phyloP scores from a whole-genome alignment of 768 basidiomycete species.

The Tulasnella sp. region DNA sequence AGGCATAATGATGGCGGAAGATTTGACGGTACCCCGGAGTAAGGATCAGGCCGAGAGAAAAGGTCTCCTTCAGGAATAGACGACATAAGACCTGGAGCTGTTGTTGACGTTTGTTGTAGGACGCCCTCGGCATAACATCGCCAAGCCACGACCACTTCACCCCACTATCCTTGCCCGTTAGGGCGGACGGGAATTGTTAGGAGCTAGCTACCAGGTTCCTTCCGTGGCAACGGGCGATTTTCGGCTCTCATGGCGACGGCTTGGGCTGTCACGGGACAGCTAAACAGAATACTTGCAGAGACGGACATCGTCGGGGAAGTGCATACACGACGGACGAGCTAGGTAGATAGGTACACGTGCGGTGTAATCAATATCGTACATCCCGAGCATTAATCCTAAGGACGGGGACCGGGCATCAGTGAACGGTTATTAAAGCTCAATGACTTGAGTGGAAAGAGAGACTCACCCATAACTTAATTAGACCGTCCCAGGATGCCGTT shows the following conservation, averaged over 20 bases:
- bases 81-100: no score
- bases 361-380: background rate
- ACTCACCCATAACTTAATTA: conserved; percentile 92
- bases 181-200: no score
- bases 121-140: no score
- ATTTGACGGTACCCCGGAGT: no score
- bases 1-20: no score
- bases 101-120: no score
- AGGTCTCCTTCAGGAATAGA: no score
- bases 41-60: no score
- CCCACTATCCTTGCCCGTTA: no score
- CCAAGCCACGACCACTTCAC: no score
- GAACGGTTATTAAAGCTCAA: background rate
- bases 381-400: background rate
- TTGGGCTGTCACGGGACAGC: no score
- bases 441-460: no score
- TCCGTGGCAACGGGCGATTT: background rate
- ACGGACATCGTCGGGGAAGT: background rate
- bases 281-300: background rate
- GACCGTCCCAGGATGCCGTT: conserved; percentile 95
- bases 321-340: background rate
- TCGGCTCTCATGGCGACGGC: background rate
- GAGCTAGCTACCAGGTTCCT: background rate
- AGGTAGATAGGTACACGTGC: background rate
- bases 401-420: background rate